Conservation (phyloP, 495 filamentous ascomycete genomes). For the Penicillium paxilli region DNA sequence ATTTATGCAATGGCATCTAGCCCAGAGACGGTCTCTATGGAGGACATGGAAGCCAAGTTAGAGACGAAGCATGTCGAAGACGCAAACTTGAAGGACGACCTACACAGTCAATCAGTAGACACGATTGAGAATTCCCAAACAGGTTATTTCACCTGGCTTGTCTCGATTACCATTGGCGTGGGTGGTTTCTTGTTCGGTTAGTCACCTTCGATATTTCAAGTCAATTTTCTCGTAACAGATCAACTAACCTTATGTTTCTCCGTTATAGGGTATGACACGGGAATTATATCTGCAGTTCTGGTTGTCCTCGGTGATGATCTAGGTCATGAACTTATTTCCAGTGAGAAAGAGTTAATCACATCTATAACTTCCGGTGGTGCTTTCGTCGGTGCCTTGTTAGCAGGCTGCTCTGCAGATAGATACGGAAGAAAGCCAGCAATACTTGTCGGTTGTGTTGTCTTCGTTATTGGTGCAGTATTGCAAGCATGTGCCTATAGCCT, state of each 20-base stretch:
- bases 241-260: too few relatives aligned
- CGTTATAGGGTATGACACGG: conserved; percentile 42
- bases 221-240: too few relatives aligned
- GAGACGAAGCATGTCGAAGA: conserved; percentile 7
- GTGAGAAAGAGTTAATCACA: conserved; percentile 49
- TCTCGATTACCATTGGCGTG: conserved; percentile 28
- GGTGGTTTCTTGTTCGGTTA: conserved; percentile 36
- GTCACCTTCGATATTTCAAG: too few relatives aligned
- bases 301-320: conserved; percentile 39
- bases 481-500: conserved; percentile 46
- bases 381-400: conserved; percentile 48
- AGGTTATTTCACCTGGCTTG: conserved; percentile 5
- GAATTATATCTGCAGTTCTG: conserved; percentile 49
- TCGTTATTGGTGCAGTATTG: conserved; percentile 41
- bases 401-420: conserved; percentile 47
- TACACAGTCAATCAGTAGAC: neutral
- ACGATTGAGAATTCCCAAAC: neutral
- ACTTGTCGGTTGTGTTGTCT: conserved; percentile 47
- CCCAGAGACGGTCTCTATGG: too few relatives aligned
- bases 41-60: neutral
- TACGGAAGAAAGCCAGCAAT: conserved; percentile 49
- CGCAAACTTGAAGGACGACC: neutral
- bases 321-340: conserved; percentile 24
- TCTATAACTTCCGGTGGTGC: conserved; percentile 49
- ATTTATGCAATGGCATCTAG: too few relatives aligned